Evolutionary conservation across 2,329 filamentous ascomycete species (phyloP).

Genomic region (Pezizomycotina sp.): DNA sequence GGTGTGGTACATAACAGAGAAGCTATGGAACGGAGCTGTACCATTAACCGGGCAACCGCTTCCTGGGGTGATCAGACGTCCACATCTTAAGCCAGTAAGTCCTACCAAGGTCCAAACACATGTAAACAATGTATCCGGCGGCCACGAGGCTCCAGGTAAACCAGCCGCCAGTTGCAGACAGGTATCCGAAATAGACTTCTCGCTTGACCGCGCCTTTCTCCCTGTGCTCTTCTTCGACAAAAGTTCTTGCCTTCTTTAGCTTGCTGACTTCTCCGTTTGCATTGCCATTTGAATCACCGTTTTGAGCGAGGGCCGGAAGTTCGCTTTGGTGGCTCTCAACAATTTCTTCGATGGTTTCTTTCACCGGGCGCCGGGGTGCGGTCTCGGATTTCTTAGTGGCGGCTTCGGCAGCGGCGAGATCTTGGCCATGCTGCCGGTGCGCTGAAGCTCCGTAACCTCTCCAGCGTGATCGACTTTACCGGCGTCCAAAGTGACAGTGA

Average conservation of each 20-base stretch:
- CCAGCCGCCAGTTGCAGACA: conserved; percentile 44
- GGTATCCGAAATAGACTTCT: conserved; percentile 50
- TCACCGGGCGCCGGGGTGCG: conserved; percentile 30
- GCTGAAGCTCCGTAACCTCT: conserved; percentile 41
- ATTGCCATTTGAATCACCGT: conserved; percentile 28
- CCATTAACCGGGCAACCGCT: too few species aligned
- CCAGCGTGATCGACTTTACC: conserved; percentile 50
- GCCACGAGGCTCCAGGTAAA: conserved; percentile 21
- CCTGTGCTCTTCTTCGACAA: conserved; percentile 58
- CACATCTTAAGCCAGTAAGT: conserved; percentile 25
- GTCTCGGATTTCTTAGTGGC: conserved; percentile 28
- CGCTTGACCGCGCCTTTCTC: conserved; percentile 53
- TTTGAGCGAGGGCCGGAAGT: conserved; percentile 11
- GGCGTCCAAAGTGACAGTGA: conserved; percentile 55
- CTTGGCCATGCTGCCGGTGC: conserved; percentile 30
- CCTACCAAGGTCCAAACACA: conserved; percentile 19
- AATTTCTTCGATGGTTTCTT: conserved; percentile 5
- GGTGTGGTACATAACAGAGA: conserved; percentile 30
- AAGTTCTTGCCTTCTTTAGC: conserved; percentile 46
- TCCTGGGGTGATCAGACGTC: conserved; percentile 18
- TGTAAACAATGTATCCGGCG: conserved; percentile 16
- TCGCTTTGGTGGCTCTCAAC: conserved; percentile 19
- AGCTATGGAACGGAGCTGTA: conserved; percentile 10
- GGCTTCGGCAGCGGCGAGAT: conserved; percentile 30
- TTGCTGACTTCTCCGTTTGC: conserved; percentile 30